phyloP scores from a whole-genome alignment of 1,284 basidiomycete genomes.

The Irpex sp. region DNA sequence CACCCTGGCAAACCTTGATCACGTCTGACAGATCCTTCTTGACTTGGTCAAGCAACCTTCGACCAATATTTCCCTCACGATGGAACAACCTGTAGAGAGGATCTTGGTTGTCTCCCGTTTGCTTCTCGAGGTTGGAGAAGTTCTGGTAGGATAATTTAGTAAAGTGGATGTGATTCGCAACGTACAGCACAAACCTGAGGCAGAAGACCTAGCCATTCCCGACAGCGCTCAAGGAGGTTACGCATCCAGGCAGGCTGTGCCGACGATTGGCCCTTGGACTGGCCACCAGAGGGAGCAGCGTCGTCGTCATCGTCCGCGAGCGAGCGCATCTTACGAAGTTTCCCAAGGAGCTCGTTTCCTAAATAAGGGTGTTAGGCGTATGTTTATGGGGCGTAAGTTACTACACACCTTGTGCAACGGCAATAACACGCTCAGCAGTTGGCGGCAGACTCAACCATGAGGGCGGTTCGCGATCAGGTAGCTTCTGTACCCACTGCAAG shows the following conservation, averaged over 20 bases:
- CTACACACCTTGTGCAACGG: slow-evolving; percentile 78
- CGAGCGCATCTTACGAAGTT: slow-evolving; percentile 90
- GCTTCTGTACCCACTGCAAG: slow-evolving; percentile 78
- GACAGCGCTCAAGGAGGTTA: slow-evolving; percentile 71
- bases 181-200: slow-evolving; percentile 55
- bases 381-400: not conserved
- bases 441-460: slow-evolving; percentile 90
- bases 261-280: slow-evolving; percentile 57
- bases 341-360: slow-evolving; percentile 82
- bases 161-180: not conserved
- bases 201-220: slow-evolving; percentile 77
- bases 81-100: slow-evolving; percentile 86
- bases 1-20: slow-evolving; percentile 81
- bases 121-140: slow-evolving; percentile 61
- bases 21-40: slow-evolving; percentile 79
- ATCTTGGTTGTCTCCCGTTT: slow-evolving; percentile 69
- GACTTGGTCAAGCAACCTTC: slow-evolving; percentile 73
- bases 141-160: slow-evolving; percentile 35
- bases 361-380: slow-evolving; percentile 5
- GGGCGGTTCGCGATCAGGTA: slow-evolving; percentile 90
- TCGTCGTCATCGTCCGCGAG: slow-evolving; percentile 78
- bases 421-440: slow-evolving; percentile 88
- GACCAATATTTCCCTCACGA: slow-evolving; percentile 83
- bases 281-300: slow-evolving; percentile 44
- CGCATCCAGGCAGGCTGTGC: slow-evolving; percentile 94